These are phyloP conservation scores for Malus sylvestris DNA, from an alignment of 306 rosid species.

Conservation along the genomic window DNA sequence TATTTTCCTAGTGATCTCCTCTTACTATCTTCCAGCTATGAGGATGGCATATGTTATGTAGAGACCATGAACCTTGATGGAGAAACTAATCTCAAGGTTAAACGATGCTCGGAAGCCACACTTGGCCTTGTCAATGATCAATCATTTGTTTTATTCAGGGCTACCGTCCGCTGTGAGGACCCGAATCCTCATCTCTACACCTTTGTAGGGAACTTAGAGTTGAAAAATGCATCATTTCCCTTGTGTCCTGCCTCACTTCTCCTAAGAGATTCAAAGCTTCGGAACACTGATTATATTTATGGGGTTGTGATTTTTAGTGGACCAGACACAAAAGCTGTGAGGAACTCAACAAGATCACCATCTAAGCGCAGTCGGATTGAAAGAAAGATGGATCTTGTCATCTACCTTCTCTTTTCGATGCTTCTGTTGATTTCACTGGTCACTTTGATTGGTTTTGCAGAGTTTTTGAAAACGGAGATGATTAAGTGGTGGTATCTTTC, in stretches of 20 bases:
- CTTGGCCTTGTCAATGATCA: slow-evolving; percentile 12
- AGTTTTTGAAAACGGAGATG: slow-evolving; percentile 8
- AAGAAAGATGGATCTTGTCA: slow-evolving; percentile 28
- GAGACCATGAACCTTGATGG: slow-evolving; percentile 40
- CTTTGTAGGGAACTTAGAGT: slow-evolving; percentile 22
- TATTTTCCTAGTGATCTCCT: slow-evolving; percentile 32
- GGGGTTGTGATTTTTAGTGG: slow-evolving; percentile 25
- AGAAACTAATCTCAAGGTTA: slow-evolving; percentile 31
- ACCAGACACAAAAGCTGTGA: slow-evolving; percentile 23
- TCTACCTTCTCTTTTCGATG: slow-evolving; percentile 18
- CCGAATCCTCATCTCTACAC: slow-evolving; percentile 30
- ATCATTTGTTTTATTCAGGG: background rate
- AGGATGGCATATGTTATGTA: slow-evolving; percentile 27
- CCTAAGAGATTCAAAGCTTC: slow-evolving; percentile 29
- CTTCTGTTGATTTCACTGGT: slow-evolving; percentile 21
- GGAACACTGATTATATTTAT: slow-evolving; percentile 25
- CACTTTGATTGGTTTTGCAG: slow-evolving; percentile 7
- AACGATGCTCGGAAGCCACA: slow-evolving; percentile 23
- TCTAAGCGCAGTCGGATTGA: slow-evolving; percentile 30
- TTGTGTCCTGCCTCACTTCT: slow-evolving; percentile 13
- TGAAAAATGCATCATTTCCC: background rate
- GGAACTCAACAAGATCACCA: slow-evolving; percentile 20
- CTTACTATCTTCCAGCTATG: slow-evolving; percentile 22
- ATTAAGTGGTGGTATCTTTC: slow-evolving; percentile 20
- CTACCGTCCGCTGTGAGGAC: slow-evolving; percentile 25